Percentiles rank a stretch among this genome's conserved stretches.
phyloP scores from a whole-genome alignment of 2,329 filamentous ascomycete species.

The Samsoniella hepiali region DNA sequence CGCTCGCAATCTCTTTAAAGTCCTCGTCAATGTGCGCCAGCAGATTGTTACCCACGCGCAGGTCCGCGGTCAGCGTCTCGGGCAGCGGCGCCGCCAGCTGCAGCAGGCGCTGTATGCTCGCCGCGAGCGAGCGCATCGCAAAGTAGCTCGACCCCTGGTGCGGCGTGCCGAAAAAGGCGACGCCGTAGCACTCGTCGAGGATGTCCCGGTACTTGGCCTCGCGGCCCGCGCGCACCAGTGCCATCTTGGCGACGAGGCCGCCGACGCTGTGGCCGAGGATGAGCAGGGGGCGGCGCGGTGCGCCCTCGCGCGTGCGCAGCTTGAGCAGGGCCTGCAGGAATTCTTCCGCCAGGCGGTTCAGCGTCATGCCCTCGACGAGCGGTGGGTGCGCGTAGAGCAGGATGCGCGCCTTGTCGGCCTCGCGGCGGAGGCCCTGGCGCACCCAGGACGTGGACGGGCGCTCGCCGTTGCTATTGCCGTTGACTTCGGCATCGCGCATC shows the following conservation, averaged over 20 bases:
- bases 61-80: constrained; percentile 45
- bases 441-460: constrained; percentile 46
- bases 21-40: constrained; percentile 50
- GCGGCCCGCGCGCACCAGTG: constrained; percentile 46
- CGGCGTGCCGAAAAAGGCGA: constrained; percentile 59
- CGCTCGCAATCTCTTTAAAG: constrained; percentile 55
- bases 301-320: constrained; percentile 33
- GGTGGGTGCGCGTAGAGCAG: constrained; percentile 51
- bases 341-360: constrained; percentile 45
- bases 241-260: constrained; percentile 57
- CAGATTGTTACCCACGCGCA: constrained; percentile 48
- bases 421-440: constrained; percentile 48
- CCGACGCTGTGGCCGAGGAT: constrained; percentile 62
- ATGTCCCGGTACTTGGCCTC: constrained; percentile 40
- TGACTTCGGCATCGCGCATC: constrained; percentile 37
- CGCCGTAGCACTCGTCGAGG: constrained; percentile 55
- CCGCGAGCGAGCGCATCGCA: constrained; percentile 53
- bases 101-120: constrained; percentile 52
- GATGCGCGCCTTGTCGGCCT: constrained; percentile 47
- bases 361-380: constrained; percentile 38
- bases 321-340: constrained; percentile 42
- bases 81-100: constrained; percentile 51
- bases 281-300: constrained; percentile 48
- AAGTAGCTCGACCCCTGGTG: constrained; percentile 63
- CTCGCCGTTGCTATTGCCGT: constrained; percentile 19